Base-by-base conservation (phyloP, 1,139 yeast genomes). In the Kodamaea sp. region DNA sequence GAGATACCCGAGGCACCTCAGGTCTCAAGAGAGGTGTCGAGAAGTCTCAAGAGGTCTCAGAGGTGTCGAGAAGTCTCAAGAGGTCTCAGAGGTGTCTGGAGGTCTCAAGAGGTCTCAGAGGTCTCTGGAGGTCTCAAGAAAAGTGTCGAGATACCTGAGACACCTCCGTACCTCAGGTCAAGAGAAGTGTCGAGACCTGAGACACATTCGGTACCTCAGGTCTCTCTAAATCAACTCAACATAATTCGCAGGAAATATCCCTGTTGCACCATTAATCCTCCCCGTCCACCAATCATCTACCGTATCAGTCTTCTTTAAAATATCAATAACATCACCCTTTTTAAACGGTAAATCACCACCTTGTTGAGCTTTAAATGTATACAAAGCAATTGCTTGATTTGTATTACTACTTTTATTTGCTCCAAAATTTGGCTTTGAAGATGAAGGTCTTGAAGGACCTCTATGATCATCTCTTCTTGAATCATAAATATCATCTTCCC, bases 261-360 rank as follows among this genome's bases (percentile, higher is more conserved):
- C 98, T 47, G 87, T 85, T 41, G 64, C 65, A 5, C 95, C 94
- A 52, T 84, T 85, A 43, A 81, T 71, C 57, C 84, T 79, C 12
- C 98, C 98, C 0, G 96, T 89, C 98, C 98, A 92, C 98, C 98
- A 92, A 59, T 92, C 98, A 59, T 92, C 95, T 36, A 81, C 78
- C 8, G 96, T 84, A 10, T 84, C 89, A 9, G 95, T 79, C 60
- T 84, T 87, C 61, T 89, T 87, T 37, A 86, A 67, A 49, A 92
- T 84, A 32, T 87, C 84, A 53, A 92, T 86, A n/a, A 87, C 86
- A 61, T 92, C 98, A 41, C 98, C 98, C 67, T 92, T 92, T 50
- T 79, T 82, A 72, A 92, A 92, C 8, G 95, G 79, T 53, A 92
- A 73, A 60, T 92, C 98, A 2, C 97, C 97, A 30, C 73, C 60